Base-by-base conservation (phyloP, 2,329 filamentous ascomycete species). In the Fusarium pseudocircinatum region DNA sequence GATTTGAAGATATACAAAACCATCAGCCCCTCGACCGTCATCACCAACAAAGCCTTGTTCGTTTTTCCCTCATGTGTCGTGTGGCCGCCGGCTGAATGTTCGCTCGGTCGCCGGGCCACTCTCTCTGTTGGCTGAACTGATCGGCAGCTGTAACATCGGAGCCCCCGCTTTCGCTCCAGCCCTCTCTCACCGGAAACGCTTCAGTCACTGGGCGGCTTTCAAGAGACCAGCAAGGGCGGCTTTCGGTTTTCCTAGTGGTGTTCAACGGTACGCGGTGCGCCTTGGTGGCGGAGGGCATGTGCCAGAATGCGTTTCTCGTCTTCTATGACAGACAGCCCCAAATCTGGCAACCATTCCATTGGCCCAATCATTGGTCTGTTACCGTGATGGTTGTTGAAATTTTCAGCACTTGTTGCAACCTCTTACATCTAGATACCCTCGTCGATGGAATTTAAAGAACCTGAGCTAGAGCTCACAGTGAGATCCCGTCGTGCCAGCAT, bases 91-190 rank as follows among this genome's bases (percentile, higher is more conserved):
- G 63, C 66, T 63, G 43, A 56, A 39, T 30, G 16, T 32, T 32
- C 20, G 22, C 37, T 60, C 46, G 46, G 67, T 66, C 67, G 67
- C 50, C 66, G 66, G 67, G 43, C 57, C 34, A 54, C 57, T 60
- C 42, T 60, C 34, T 60, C 37, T 52, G 67, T 52, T 74, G 60
- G 64, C 42, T 70, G 50, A 30, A 62, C 37, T 63, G 61, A 65
- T 73, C 67, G 67, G 67, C 67, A 70, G 43, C 59, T 73, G 72
- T 60, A 63, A 75, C 64, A 70, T 73, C 69, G 69, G 72, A 68
- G 69, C 65, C 65, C 63, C 72, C 69, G 64, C 72, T 73, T 67
- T 67, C 58, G 46, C 46, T 65, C 53, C 49, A 66, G 42, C 44
- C 69, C 59, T 72, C 59, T 65, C 59, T 60, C 63, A 52, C 68